Base-by-base conservation (phyloP, 169 alveolate species). In the Perkinsus olseni region DNA sequence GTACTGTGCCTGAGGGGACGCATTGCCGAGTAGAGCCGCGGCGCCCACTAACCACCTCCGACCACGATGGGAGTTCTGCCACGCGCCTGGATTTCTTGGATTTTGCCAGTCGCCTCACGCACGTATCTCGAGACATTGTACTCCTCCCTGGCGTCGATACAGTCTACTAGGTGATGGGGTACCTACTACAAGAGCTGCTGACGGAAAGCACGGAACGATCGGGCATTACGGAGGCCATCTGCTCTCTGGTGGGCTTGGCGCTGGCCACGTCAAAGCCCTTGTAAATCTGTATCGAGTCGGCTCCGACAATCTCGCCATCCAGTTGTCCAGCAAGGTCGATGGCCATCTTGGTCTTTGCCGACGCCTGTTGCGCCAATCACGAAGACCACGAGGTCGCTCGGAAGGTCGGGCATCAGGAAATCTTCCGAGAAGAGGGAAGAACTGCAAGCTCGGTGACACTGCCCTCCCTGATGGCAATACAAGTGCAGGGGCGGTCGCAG, bases 11-110 rank as follows among this genome's bases (percentile, higher is more conserved):
- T 62, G 31, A 28, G 37, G 0, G 34, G 82, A 62, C 3, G 11
- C n/a, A n/a, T n/a, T n/a, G 50, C 21, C 50, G 50, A 40, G 21
- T 40, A 40, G 50, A 40, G 11, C 50, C 50, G 21, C 11, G 50
- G 50, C 21, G 11, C 11, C 50, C 11, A 40, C 82, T 3, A 62
- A 21, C 31, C 34, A 6, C 98, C 98, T 36, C 98, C 98, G 0
- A 95, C 97, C 0, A 96, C 92, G n/a, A 96, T 91, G 31, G 97
- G 97, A 4, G 94, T 92, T 93, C 95, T 96, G 0, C 94, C 95
- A 45, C 95, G 51, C 11, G 91, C 50, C 34, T 51, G 38, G 31
- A 96, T 95, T 37, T 39, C 93, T 39, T 92, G 38, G 13, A 96
- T 94, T 38, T 45, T 94, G 45, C 51, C 74, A 24, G 96, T 31